These are phyloP conservation scores for Botrytis hyacinthi DNA, from an alignment of 2,329 filamentous ascomycete genomes.

Conservation along the genomic window DNA sequence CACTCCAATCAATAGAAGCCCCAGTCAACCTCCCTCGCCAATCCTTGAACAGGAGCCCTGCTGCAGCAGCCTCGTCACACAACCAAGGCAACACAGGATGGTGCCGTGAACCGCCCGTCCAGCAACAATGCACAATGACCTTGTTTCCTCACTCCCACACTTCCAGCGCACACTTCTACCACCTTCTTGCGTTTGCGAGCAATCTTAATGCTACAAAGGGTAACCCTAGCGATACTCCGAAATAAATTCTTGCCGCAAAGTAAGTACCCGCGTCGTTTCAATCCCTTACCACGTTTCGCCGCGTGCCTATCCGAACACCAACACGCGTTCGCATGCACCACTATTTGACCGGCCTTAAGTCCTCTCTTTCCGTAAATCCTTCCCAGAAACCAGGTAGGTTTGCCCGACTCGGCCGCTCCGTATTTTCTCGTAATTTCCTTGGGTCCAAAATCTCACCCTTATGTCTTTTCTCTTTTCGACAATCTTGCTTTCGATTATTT, in stretches of 20 bases:
- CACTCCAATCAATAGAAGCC: slow-evolving; percentile 34
- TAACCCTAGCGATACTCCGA: slow-evolving; percentile 19
- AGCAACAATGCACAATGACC: slow-evolving; percentile 34
- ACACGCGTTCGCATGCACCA: slow-evolving; percentile 37
- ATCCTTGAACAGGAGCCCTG: slow-evolving; percentile 31
- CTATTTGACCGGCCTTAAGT: slow-evolving; percentile 17
- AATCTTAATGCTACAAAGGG: slow-evolving; percentile 25
- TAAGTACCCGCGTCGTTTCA: slow-evolving; percentile 31
- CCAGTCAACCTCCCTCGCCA: slow-evolving; percentile 31
- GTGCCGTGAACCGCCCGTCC: slow-evolving; percentile 32
- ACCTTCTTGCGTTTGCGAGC: slow-evolving; percentile 23
- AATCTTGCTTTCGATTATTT: slow-evolving; percentile 10
- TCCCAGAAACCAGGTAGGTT: slow-evolving; percentile 21
- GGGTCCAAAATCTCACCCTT: slow-evolving; percentile 9
- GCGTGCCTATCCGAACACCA: slow-evolving; percentile 37
- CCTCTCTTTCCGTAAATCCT: slow-evolving; percentile 13
- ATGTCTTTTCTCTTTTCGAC: slow-evolving; percentile 1
- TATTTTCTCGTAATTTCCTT: slow-evolving; percentile 17
- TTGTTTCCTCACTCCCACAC: slow-evolving; percentile 28
- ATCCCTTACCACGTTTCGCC: slow-evolving; percentile 37
- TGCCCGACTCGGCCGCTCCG: slow-evolving; percentile 16
- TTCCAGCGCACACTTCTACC: slow-evolving; percentile 29
- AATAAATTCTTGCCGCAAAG: slow-evolving; percentile 26
- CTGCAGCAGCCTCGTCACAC: slow-evolving; percentile 35
- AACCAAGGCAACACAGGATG: slow-evolving; percentile 30